phyloP scores from a whole-genome alignment of 2,329 filamentous ascomycete species.

The Trichophyton benhamiae region DNA sequence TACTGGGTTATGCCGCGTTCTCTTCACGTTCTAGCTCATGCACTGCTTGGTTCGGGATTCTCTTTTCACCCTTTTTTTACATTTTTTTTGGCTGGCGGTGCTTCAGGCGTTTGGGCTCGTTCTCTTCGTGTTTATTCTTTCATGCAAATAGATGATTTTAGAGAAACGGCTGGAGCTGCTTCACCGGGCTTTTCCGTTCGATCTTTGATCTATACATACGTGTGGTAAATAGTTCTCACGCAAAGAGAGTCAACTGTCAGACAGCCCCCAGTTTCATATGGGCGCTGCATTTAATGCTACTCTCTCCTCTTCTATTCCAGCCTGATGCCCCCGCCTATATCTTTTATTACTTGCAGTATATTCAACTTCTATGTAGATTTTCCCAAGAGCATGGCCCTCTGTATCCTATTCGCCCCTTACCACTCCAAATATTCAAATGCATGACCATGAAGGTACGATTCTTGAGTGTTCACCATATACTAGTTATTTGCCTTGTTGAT shows the following conservation, averaged over 20 bases:
- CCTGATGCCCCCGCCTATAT: neutral
- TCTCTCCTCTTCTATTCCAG: neutral
- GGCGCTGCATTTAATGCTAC: neutral
- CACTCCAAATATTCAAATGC: too few species aligned
- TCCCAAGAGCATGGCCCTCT: too few species aligned
- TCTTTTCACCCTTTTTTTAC: neutral
- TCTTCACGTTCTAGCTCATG: neutral
- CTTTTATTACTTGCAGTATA: too few species aligned
- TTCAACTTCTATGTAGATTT: too few species aligned
- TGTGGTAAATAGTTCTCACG: neutral
- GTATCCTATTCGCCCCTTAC: too few species aligned
- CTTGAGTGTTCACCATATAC: too few species aligned
- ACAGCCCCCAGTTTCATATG: neutral
- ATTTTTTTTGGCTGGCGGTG: neutral
- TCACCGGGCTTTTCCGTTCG: neutral
- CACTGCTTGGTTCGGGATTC: neutral
- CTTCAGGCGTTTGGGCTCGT: neutral
- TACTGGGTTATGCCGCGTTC: neutral
- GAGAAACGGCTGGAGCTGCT: neutral
- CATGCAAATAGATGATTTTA: neutral
- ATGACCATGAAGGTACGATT: too few species aligned
- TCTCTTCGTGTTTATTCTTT: neutral
- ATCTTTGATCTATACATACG: neutral
- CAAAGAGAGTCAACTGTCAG: neutral
- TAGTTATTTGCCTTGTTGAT: too few species aligned